These are phyloP conservation scores for Spatholobus suberectus DNA, from an alignment of 306 rosid genomes.

Conservation along the genomic window DNA sequence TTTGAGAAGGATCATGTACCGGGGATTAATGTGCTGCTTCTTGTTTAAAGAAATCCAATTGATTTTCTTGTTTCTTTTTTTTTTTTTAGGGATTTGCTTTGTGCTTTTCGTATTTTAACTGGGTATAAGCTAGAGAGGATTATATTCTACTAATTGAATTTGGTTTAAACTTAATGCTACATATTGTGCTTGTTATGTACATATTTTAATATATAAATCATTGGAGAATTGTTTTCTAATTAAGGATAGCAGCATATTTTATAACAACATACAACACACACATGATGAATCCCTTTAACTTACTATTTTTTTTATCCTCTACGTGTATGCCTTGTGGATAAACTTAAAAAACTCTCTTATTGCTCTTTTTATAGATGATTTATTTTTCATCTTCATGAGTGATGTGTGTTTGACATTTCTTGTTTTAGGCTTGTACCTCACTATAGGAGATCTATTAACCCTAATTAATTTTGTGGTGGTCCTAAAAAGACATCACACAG, in stretches of 20 bases:
- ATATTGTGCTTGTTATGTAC: background rate
- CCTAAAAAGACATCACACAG: conserved; percentile 79
- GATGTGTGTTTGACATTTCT: background rate
- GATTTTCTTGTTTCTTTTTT: background rate
- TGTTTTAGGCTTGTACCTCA: conserved; percentile 68
- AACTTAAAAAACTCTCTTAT: too few species aligned
- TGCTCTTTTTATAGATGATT: too few species aligned
- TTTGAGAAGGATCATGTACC: conserved; percentile 76
- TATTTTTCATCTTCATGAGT: too few species aligned
- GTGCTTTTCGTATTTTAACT: conserved; percentile 52
- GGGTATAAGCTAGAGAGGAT: conserved; percentile 55
- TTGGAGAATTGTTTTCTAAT: background rate
- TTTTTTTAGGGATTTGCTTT: conserved; percentile 69
- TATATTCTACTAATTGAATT: conserved; percentile 76
- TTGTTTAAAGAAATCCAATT: background rate
- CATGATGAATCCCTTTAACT: too few species aligned
- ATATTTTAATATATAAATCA: background rate
- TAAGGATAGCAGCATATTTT: background rate
- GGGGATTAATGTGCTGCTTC: background rate
- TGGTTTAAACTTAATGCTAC: background rate
- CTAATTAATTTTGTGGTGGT: conserved; percentile 75
- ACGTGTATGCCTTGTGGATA: background rate
- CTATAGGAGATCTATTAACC: conserved; percentile 52
- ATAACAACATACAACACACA: too few species aligned
- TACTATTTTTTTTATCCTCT: too few species aligned